These are phyloP conservation scores for Parachlorella kessleri DNA, from an alignment of 139 green algal genomes.

Conservation along the genomic window DNA sequence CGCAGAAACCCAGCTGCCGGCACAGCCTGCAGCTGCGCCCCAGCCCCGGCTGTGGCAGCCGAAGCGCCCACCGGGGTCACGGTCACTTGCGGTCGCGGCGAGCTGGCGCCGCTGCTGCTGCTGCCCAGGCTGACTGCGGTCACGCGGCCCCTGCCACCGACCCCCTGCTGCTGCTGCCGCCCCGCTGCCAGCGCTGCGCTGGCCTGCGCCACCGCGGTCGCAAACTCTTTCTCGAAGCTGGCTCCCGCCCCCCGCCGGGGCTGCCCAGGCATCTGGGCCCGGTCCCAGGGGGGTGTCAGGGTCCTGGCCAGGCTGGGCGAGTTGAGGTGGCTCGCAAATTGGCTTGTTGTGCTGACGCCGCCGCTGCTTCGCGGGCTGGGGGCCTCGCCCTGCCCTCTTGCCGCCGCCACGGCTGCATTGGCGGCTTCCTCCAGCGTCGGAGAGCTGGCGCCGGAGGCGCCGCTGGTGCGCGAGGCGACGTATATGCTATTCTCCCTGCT, in stretches of 20 bases:
- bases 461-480: too few species aligned
- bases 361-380: neutral
- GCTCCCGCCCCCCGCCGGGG: too few species aligned
- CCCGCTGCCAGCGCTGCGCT: neutral
- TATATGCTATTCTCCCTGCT: too few species aligned
- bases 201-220: too few species aligned
- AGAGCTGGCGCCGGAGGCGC: too few species aligned
- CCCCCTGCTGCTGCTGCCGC: neutral
- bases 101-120: slow-evolving; percentile 9
- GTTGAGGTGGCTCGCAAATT: neutral
- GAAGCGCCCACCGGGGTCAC: neutral
- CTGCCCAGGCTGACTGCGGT: neutral
- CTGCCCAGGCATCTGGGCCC: neutral
- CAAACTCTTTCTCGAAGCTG: too few species aligned
- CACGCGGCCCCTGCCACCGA: neutral
- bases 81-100: neutral
- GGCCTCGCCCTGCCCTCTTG: neutral
- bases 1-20: too few species aligned
- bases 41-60: neutral
- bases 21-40: neutral
- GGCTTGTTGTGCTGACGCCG: neutral
- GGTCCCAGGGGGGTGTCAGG: neutral
- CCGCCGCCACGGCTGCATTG: too few species aligned
- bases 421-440: too few species aligned
- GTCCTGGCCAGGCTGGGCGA: neutral